Evolutionary conservation across 2,329 filamentous ascomycete species (phyloP).

Genomic region (Colletotrichum sp.): DNA sequence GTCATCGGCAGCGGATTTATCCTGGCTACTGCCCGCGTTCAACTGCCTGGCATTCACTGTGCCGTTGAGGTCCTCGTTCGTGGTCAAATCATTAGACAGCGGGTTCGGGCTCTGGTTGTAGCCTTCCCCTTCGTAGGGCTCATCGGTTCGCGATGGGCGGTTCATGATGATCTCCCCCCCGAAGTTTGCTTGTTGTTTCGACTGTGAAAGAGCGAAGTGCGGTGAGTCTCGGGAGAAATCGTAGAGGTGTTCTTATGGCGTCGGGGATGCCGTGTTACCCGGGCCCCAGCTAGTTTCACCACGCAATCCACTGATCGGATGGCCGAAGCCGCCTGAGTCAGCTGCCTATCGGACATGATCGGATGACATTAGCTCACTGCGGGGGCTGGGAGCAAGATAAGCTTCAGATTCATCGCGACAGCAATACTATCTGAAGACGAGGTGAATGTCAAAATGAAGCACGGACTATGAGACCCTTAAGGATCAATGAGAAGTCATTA

Average conservation of each 20-base stretch:
- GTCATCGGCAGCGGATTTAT: background rate
- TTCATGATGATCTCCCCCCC: slow-evolving; percentile 6
- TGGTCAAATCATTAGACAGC: slow-evolving; percentile 51
- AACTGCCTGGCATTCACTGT: slow-evolving; percentile 37
- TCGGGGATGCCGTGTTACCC: background rate
- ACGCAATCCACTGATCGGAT: background rate
- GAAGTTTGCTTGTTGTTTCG: background rate
- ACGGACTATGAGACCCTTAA: background rate
- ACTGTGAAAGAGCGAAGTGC: background rate
- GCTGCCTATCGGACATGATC: background rate
- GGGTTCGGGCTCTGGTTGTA: slow-evolving; percentile 54
- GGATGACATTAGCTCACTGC: background rate
- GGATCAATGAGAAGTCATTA: background rate
- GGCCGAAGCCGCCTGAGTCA: background rate
- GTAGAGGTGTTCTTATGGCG: background rate
- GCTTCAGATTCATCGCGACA: background rate
- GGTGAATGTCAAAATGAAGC: background rate
- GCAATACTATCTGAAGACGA: background rate
- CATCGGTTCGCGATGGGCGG: slow-evolving; percentile 23
- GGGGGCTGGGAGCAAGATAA: background rate
- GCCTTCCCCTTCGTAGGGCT: slow-evolving; percentile 27
- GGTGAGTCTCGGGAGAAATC: background rate
- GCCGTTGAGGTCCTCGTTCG: slow-evolving; percentile 49
- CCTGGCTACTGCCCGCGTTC: background rate
- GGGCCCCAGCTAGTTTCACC: background rate